These are phyloP conservation scores for Sphaerosporella brunnea DNA, from an alignment of 495 filamentous ascomycete genomes.

Conservation along the genomic window DNA sequence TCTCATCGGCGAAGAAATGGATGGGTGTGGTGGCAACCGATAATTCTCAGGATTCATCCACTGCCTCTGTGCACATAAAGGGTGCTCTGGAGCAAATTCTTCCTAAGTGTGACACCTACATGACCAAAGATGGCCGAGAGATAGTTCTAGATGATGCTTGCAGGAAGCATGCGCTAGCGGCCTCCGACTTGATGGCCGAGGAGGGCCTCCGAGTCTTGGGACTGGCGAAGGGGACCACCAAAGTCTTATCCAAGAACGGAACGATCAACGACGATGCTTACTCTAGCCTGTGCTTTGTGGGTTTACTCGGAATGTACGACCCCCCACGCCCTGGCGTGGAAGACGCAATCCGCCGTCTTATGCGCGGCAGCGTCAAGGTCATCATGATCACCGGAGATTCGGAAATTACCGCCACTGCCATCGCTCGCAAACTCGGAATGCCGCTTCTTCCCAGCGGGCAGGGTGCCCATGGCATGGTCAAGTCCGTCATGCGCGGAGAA, in stretches of 20 bases:
- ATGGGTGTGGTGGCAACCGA: conserved; percentile 82
- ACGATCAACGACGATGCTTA: conserved; percentile 47
- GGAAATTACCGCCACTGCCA: conserved; percentile 81
- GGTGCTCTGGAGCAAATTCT: conserved; percentile 82
- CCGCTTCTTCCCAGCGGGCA: conserved; percentile 34
- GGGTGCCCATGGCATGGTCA: conserved; percentile 32
- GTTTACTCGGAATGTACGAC: conserved; percentile 91
- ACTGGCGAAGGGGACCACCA: conserved; percentile 61
- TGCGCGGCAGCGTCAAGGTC: conserved; percentile 83
- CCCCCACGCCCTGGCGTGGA: conserved; percentile 79
- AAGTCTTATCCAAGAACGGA: conserved; percentile 13
- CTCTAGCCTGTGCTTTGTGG: conserved; percentile 69
- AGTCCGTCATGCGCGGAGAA: conserved; percentile 66
- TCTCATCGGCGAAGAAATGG: conserved; percentile 96
- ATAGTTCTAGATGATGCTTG: conserved; percentile 66
- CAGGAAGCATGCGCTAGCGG: conserved; percentile 53
- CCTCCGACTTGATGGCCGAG: conserved; percentile 76
- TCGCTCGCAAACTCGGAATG: conserved; percentile 87
- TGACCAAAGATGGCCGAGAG: conserved; percentile 73
- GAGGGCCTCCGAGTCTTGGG: conserved; percentile 82
- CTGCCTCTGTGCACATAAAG: conserved; percentile 67
- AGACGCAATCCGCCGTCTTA: conserved; percentile 71
- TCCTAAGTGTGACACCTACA: conserved; percentile 71
- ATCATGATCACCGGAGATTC: conserved; percentile 99
- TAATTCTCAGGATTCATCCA: conserved; percentile 26